Evolutionary conservation across 331 rosid genomes (phyloP), one percentile per base, ranked within the genome.

Genomic region (Pyracantha coccinea): DNA sequence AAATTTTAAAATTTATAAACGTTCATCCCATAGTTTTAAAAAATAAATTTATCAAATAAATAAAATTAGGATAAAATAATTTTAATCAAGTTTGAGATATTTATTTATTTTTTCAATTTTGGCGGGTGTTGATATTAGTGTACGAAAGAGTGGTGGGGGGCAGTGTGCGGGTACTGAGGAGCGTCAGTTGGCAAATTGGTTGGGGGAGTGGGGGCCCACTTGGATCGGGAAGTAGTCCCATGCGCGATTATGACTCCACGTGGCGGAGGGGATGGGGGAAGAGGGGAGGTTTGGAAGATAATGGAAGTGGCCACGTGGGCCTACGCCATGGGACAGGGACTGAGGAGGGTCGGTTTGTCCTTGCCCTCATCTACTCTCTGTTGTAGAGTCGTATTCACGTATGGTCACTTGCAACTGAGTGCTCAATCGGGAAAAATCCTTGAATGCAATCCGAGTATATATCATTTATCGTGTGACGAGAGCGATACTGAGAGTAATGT

Each of bases 301-400:
- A 4, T 19, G 20, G 12, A 15, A 33, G 79, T 57, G 80, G 75
- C 77, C 80, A 73, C 86, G 80, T 74, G 84, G 75, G 75, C 21
- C 35, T 5, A 7, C 60, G 23, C 25, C 28, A 76, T 71, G 66
- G 58, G 84, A 13, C 52, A 58, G 69, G 50, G 15, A 73, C 29
- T 35, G 79, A 38, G 80, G 73, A 45, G 23, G 85, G 89, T 81
- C 82, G 82, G 86, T 85, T 85, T 82, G 89, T 76, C 84, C 69
- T 57, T 77, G 72, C 63, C 23, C 21, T 27, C 14, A 0, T 16
- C 20, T 15, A 1, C 8, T 14, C 11, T 6, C 20, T 25, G 27
- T 60, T 28, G n/a, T 59, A 3, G 8, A 6, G 66, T 55, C 25
- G 25, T 21, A 55, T 10, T 20, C 27, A 20, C 27, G 20, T 0